Evolutionary conservation across 805 yeast genomes (phyloP).

Genomic region (Myxozyma nipponensis): DNA sequence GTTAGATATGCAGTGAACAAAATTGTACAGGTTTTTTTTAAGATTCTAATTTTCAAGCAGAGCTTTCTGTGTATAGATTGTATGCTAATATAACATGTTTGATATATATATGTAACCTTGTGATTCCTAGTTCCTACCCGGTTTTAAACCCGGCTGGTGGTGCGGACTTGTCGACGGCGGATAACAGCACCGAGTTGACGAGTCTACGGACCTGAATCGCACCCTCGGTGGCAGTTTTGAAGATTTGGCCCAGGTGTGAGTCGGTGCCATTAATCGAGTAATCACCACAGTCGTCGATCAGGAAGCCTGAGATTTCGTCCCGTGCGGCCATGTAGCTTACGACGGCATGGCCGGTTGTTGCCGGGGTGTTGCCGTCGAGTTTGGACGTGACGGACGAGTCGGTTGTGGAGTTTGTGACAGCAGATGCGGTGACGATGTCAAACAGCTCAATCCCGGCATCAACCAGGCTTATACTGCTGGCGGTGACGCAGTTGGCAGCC

Average conservation of each 20-base stretch:
- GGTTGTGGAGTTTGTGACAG: conserved; percentile 8
- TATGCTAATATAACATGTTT: too few species aligned
- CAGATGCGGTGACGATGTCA: conserved; percentile 60
- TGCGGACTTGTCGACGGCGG: too few species aligned
- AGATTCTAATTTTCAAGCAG: too few species aligned
- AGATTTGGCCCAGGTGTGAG: not conserved
- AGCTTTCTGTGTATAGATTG: too few species aligned
- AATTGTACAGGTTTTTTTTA: too few species aligned
- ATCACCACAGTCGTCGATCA: conserved; percentile 47
- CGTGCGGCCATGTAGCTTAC: conserved; percentile 50
- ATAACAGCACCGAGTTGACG: conserved; percentile 48
- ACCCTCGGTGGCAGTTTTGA: conserved; percentile 11
- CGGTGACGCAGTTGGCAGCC: conserved; percentile 45
- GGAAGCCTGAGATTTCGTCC: conserved; percentile 53
- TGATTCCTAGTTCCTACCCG: too few species aligned
- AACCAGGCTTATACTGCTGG: conserved; percentile 68
- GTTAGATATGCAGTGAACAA: too few species aligned
- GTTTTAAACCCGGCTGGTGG: too few species aligned
- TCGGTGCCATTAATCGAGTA: conserved; percentile 41
- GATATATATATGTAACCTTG: too few species aligned
- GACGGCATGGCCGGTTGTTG: conserved; percentile 30
- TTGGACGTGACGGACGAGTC: conserved; percentile 3
- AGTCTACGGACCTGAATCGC: conserved; percentile 41
- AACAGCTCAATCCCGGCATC: conserved; percentile 80
- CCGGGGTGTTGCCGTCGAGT: conserved; percentile 10